These are phyloP conservation scores for Choiromyces venosus DNA, from an alignment of 495 filamentous ascomycete species.

Conservation along the genomic window DNA sequence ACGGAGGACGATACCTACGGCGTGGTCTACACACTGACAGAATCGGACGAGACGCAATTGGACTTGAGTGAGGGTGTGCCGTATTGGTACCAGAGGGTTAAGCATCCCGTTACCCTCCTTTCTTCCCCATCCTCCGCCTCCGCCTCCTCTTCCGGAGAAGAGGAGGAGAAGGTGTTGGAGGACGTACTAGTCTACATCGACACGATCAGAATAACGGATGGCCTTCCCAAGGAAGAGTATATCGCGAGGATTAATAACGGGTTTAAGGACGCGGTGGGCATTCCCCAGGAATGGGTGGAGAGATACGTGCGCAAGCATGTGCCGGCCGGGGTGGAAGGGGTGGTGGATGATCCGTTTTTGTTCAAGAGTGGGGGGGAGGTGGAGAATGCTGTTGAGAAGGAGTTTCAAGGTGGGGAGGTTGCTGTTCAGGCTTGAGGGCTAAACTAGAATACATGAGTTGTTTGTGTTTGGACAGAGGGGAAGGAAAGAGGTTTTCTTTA, in stretches of 20 bases:
- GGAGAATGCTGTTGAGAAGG: not conserved
- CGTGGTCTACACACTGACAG: constrained; percentile 50
- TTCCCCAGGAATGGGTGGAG: constrained; percentile 55
- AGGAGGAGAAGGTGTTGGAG: constrained; percentile 30
- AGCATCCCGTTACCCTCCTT: constrained; percentile 17
- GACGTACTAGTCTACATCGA: constrained; percentile 56
- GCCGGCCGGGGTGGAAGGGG: constrained; percentile 33
- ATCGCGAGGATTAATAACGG: constrained; percentile 63
- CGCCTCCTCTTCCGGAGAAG: constrained; percentile 4
- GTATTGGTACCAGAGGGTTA: constrained; percentile 48
- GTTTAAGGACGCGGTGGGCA: constrained; percentile 58
- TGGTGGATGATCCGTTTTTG: constrained; percentile 33
- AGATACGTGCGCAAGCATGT: constrained; percentile 57
- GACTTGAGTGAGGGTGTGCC: constrained; percentile 59
- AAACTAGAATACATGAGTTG: not conserved
- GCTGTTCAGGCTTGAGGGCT: not conserved
- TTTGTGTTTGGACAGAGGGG: not conserved
- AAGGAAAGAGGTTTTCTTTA: not conserved
- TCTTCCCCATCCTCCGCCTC: constrained; percentile 12
- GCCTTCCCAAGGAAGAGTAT: constrained; percentile 57
- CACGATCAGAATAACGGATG: constrained; percentile 44
- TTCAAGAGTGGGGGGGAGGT: not conserved
- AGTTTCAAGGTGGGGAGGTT: not conserved
- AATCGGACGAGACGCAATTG: constrained; percentile 47
- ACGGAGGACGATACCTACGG: constrained; percentile 48